Conservation (phyloP, 2,329 filamentous ascomycete species). For the Didymella sp. region DNA sequence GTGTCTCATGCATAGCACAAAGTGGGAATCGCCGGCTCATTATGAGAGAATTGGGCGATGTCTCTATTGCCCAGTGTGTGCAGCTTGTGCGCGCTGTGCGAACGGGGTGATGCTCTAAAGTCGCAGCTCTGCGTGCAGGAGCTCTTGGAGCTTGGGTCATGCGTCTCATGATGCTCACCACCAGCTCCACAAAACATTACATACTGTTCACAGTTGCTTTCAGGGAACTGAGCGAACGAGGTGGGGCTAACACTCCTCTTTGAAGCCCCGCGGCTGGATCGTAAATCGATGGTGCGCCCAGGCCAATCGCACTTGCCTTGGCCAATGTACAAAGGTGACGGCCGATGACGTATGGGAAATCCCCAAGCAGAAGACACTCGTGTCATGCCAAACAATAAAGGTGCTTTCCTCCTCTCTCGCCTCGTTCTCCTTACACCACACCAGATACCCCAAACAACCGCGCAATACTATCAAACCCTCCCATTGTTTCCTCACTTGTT, state of each 20-base stretch:
- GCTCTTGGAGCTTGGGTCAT: not conserved
- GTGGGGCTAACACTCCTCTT: slow-evolving; percentile 18
- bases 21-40: slow-evolving; percentile 7
- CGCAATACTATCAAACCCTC: slow-evolving; percentile 6
- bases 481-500: slow-evolving; percentile 37
- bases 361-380: slow-evolving; percentile 12
- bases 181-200: slow-evolving; percentile 11
- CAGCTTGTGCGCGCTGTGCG: not conserved
- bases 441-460: slow-evolving; percentile 21
- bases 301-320: slow-evolving; percentile 20
- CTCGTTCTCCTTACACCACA: slow-evolving; percentile 11
- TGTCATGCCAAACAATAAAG: slow-evolving; percentile 24
- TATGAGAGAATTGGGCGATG: slow-evolving; percentile 5
- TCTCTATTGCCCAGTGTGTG: not conserved
- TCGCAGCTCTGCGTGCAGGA: not conserved
- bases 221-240: slow-evolving; percentile 10
- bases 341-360: slow-evolving; percentile 20
- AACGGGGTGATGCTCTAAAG: not conserved
- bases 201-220: slow-evolving; percentile 8
- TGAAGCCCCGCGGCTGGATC: slow-evolving; percentile 18
- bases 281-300: slow-evolving; percentile 17
- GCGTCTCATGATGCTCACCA: slow-evolving; percentile 6
- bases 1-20: slow-evolving; percentile 9
- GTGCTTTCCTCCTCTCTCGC: slow-evolving; percentile 17
- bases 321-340: slow-evolving; percentile 16